A percentile compares a stretch with the other conserved stretches of the same genome.
Evolutionary conservation across 768 basidiomycete species (phyloP).

Genomic region (Trichaptum fuscoviolaceum): DNA sequence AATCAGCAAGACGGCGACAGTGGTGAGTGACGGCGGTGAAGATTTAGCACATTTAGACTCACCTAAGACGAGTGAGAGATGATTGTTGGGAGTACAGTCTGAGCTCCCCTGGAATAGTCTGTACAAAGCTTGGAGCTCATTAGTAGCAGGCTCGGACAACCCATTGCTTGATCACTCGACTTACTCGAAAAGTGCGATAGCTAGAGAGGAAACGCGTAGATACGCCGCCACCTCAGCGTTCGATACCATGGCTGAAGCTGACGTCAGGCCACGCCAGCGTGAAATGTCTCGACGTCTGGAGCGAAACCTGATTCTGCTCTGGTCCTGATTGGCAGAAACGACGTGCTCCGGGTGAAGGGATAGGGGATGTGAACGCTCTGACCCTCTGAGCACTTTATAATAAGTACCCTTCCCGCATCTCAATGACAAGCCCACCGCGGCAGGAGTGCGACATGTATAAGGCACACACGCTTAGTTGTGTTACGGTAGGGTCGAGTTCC

Average conservation of each 20-base stretch:
- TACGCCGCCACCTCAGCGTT: constrained; percentile 6
- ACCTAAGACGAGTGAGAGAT: constrained; percentile 7
- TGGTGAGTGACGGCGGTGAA: neutral
- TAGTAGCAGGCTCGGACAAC: neutral
- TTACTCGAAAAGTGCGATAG: constrained; percentile 11
- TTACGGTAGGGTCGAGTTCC: neutral
- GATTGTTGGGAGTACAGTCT: constrained; percentile 8
- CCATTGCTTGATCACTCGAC: neutral
- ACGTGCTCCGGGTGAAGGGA: neutral
- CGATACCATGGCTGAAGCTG: neutral
- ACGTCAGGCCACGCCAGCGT: neutral
- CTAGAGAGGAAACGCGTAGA: constrained; percentile 7
- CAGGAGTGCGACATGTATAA: neutral
- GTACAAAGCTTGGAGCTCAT: neutral
- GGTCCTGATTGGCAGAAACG: neutral
- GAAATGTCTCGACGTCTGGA: neutral
- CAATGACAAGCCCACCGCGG: neutral
- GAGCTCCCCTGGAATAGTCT: constrained; percentile 10
- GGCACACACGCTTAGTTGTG: neutral
- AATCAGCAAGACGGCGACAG: neutral
- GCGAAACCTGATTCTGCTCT: neutral
- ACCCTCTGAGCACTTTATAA: neutral
- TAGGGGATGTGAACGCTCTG: neutral
- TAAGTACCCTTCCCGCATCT: neutral
- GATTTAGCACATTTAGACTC: neutral